These are phyloP conservation scores for Gossypium stocksii DNA, from an alignment of 345 rosid species.

Conservation along the genomic window DNA sequence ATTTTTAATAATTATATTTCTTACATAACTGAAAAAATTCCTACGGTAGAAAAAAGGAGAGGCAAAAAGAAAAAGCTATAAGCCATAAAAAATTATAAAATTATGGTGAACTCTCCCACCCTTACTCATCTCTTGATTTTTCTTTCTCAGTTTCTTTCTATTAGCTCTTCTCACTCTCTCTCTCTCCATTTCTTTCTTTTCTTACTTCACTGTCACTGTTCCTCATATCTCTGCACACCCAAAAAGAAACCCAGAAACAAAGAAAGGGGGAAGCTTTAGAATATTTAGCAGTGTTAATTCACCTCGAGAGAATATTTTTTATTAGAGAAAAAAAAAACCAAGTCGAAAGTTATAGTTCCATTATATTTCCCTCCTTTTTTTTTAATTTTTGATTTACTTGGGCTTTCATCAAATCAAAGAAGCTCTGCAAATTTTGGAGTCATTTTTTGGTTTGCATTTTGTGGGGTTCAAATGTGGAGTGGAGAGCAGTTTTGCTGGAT, in stretches of 20 bases:
- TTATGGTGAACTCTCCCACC: no score
- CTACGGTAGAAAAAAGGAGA: no score
- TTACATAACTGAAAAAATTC: no score
- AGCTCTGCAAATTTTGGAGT: background rate
- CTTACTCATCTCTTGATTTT: constrained; percentile 12
- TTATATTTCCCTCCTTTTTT: background rate
- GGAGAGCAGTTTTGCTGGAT: constrained; percentile 27
- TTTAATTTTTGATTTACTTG: background rate
- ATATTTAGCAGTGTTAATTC: background rate
- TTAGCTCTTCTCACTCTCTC: background rate
- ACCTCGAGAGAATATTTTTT: background rate
- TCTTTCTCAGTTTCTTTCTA: background rate
- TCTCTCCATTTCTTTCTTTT: background rate
- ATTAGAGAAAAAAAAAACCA: background rate
- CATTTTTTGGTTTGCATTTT: background rate
- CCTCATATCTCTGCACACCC: background rate
- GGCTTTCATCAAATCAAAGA: background rate
- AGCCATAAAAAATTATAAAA: no score
- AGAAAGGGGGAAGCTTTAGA: background rate
- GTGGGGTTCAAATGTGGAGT: constrained; percentile 33
- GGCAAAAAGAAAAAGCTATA: no score
- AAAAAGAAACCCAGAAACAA: background rate
- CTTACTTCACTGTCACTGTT: constrained; percentile 18
- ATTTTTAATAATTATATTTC: no score
- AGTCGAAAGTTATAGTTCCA: background rate